phyloP scores from a whole-genome alignment of 768 basidiomycete species.

The Agaricus sinodeliciosus region DNA sequence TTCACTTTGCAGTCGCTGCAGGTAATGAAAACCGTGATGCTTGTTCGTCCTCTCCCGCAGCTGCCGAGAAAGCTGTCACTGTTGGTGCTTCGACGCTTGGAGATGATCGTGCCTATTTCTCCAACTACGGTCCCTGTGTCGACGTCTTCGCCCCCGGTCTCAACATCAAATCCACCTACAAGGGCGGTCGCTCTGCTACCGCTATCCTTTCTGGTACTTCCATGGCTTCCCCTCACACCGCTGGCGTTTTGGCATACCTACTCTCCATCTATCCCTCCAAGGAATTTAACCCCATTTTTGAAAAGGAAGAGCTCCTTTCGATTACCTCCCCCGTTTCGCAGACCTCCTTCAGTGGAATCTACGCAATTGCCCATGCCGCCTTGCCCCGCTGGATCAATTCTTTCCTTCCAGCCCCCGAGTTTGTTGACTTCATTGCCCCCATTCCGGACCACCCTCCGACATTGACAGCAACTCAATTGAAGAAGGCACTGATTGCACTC shows the following conservation, averaged over 20 bases:
- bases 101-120: constrained; percentile 86
- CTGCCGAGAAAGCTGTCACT: constrained; percentile 83
- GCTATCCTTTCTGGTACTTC: constrained; percentile 86
- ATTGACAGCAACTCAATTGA: constrained; percentile 68
- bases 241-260: constrained; percentile 87
- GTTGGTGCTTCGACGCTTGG: constrained; percentile 85
- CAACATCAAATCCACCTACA: constrained; percentile 89
- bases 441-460: constrained; percentile 31
- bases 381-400: constrained; percentile 53
- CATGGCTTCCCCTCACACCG: constrained; percentile 92
- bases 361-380: constrained; percentile 45
- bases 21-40: constrained; percentile 88
- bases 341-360: constrained; percentile 26
- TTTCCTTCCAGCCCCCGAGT: constrained; percentile 48
- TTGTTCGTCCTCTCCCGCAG: constrained; percentile 90
- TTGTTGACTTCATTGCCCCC: constrained; percentile 38
- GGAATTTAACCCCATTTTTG: constrained; percentile 49
- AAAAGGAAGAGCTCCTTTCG: constrained; percentile 29
- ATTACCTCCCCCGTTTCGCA: constrained; percentile 25
- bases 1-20: constrained; percentile 97
- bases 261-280: constrained; percentile 78
- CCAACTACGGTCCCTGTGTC: constrained; percentile 87
- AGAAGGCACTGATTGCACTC: constrained; percentile 63
- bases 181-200: constrained; percentile 48
- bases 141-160: constrained; percentile 90